Evolutionary conservation across 2,329 filamentous ascomycete species (phyloP).

Genomic region (Sclerotiophoma versabilis): DNA sequence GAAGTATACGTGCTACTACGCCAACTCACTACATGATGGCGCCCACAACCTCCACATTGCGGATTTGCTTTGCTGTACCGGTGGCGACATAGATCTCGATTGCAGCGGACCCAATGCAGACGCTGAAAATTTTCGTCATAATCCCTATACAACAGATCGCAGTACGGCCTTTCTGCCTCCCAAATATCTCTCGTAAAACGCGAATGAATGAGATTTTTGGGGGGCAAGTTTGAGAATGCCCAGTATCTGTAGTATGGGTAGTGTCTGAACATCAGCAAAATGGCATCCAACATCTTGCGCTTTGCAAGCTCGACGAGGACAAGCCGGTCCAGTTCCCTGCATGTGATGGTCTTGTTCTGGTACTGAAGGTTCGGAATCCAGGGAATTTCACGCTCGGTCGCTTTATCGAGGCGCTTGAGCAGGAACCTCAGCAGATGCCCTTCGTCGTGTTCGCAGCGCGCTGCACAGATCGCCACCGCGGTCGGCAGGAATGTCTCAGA

Average conservation of each 20-base stretch:
- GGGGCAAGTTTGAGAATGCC: neutral
- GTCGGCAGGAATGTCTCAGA: neutral
- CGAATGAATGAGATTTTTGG: neutral
- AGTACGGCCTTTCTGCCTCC: too few relatives aligned
- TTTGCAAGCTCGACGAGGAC: neutral
- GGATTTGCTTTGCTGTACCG: too few relatives aligned
- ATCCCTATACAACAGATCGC: too few relatives aligned
- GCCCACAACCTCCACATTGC: too few relatives aligned
- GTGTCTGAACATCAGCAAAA: neutral
- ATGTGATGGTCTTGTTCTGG: neutral
- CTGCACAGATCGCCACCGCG: neutral
- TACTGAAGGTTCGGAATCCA: too few relatives aligned
- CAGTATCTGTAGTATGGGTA: neutral
- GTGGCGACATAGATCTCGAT: too few relatives aligned
- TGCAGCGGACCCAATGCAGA: too few relatives aligned
- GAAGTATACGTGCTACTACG: too few relatives aligned
- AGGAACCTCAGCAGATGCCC: neutral
- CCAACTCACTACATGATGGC: too few relatives aligned
- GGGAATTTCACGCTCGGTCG: too few relatives aligned
- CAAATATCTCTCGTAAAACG: too few relatives aligned
- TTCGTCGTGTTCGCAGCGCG: neutral
- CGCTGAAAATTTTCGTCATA: too few relatives aligned
- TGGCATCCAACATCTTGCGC: neutral
- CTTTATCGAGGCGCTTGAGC: neutral
- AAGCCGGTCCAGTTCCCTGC: neutral